Conservation (phyloP, 371 early-diverging fungal species). For the Actinomortierella ambigua region DNA sequence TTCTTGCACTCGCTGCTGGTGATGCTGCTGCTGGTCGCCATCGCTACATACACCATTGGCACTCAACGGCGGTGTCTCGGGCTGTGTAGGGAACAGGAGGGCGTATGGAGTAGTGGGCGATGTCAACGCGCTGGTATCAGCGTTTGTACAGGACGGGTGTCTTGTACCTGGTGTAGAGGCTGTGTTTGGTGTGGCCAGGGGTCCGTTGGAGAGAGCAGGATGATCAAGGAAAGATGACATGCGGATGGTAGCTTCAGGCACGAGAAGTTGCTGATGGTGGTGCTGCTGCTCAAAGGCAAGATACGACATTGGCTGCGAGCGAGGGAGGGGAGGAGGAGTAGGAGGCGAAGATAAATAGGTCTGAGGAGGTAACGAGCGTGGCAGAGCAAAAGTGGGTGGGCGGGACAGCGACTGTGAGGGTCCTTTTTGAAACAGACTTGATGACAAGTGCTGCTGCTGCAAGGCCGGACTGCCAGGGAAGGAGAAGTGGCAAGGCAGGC, state of each 20-base stretch:
- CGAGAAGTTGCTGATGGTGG: not conserved
- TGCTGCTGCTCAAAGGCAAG: constrained; percentile 4
- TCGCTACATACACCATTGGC: not conserved
- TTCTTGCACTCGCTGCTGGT: constrained; percentile 5
- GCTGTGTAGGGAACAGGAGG: not conserved
- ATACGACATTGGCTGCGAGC: not conserved
- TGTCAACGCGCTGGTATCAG: not conserved
- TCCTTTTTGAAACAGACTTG: too few species aligned
- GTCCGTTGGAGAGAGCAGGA: not conserved
- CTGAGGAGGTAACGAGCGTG: too few species aligned
- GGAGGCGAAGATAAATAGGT: not conserved
- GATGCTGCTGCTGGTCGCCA: constrained; percentile 5
- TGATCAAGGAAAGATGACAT: not conserved
- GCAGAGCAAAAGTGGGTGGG: too few species aligned
- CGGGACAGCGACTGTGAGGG: too few species aligned
- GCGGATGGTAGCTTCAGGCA: not conserved
- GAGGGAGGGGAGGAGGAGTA: not conserved
- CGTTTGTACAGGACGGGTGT: not conserved
- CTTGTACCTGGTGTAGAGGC: not conserved
- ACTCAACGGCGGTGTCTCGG: not conserved
- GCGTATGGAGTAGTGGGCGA: constrained; percentile 1
- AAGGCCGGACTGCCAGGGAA: too few species aligned
- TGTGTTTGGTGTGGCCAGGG: not conserved
- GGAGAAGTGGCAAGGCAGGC: too few species aligned
- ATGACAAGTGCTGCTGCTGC: too few species aligned